Evolutionary conservation across 2,329 filamentous ascomycete species (phyloP).

Genomic region (Alternaria postmessia): DNA sequence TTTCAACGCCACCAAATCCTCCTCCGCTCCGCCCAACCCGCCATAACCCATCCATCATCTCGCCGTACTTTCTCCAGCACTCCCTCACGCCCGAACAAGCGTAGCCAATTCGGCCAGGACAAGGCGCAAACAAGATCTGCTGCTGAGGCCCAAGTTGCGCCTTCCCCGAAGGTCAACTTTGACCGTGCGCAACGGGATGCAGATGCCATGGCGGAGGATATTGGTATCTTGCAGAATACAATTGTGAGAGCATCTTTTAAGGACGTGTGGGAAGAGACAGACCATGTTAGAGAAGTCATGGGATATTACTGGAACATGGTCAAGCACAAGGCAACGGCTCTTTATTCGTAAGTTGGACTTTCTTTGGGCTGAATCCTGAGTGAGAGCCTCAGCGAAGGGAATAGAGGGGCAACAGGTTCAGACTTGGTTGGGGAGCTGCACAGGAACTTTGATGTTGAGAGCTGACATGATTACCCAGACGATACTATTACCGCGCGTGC

Average conservation of each 20-base stretch:
- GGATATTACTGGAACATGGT: slow-evolving; percentile 31
- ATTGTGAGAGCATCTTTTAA: slow-evolving; percentile 27
- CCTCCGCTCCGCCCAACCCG: slow-evolving; percentile 10
- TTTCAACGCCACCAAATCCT: slow-evolving; percentile 25
- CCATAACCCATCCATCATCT: slow-evolving; percentile 5
- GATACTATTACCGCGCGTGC: slow-evolving; percentile 24
- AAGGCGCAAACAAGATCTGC: slow-evolving; percentile 18
- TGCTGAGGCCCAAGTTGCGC: slow-evolving; percentile 5
- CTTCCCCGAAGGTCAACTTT: slow-evolving; percentile 21
- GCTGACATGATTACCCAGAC: slow-evolving; percentile 17
- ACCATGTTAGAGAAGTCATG: slow-evolving; percentile 13
- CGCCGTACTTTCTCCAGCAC: slow-evolving; percentile 37
- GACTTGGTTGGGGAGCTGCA: background rate
- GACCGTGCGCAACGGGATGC: slow-evolving; percentile 11
- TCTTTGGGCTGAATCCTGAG: background rate
- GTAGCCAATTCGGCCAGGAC: slow-evolving; percentile 15
- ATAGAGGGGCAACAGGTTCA: background rate
- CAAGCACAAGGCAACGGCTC: slow-evolving; percentile 23
- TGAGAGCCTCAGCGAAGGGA: background rate
- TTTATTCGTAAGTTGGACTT: slow-evolving; percentile 27
- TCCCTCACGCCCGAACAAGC: slow-evolving; percentile 19
- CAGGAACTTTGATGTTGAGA: background rate
- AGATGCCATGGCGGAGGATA: slow-evolving; percentile 29
- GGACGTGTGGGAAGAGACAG: slow-evolving; percentile 14
- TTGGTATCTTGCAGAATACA: slow-evolving; percentile 34